Evolutionary conservation across 148 eudicot species (phyloP).

Genomic region (Rhododendron kiyosumense): DNA sequence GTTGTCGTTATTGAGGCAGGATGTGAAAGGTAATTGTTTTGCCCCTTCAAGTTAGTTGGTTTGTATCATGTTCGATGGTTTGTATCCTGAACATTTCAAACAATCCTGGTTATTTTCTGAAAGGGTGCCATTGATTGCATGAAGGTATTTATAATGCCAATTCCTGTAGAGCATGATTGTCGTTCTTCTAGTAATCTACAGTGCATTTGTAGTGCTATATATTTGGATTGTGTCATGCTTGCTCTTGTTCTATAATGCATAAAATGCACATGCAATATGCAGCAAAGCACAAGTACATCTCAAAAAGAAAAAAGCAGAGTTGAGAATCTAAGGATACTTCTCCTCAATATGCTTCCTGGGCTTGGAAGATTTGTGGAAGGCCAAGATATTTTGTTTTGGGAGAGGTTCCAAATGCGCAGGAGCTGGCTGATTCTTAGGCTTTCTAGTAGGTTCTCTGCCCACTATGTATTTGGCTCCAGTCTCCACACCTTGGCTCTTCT

Average conservation of each 20-base stretch:
- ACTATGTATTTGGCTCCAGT: neutral
- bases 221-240: neutral
- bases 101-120: neutral
- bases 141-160: neutral
- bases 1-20: conserved; percentile 89
- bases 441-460: neutral
- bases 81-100: neutral
- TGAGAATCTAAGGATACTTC: neutral
- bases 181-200: neutral
- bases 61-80: neutral
- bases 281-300: neutral
- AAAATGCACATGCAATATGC: neutral
- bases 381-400: neutral
- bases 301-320: neutral
- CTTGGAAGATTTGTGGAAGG: neutral
- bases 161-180: neutral
- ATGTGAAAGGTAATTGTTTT: conserved; percentile 70
- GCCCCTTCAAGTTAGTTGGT: neutral
- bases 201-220: neutral
- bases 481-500: neutral
- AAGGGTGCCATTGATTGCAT: neutral
- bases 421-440: neutral
- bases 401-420: neutral
- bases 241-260: neutral
- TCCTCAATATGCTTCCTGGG: neutral